Conservation (phyloP, 2,329 filamentous ascomycete species). For the Penicillium brevicompactum region DNA sequence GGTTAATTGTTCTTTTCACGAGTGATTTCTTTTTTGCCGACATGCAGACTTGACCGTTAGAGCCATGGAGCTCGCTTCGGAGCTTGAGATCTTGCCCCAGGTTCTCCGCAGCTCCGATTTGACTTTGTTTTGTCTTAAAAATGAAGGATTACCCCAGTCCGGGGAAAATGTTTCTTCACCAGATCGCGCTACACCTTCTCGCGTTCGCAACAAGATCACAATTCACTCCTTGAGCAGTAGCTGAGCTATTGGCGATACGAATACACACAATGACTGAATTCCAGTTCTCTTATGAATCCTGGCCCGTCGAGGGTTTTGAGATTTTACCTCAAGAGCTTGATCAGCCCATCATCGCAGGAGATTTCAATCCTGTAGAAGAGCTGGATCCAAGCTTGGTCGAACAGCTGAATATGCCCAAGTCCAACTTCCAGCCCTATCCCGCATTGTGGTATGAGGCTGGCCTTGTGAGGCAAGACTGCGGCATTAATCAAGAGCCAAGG, state of each 20-base stretch:
- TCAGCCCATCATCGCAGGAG: conserved; percentile 3
- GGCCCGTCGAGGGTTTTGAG: background rate
- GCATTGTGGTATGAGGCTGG: conserved; percentile 10
- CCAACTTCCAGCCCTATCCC: conserved; percentile 5
- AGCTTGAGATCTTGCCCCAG: background rate
- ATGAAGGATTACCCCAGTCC: conserved; percentile 5
- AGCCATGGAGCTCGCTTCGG: background rate
- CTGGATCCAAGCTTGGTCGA: background rate
- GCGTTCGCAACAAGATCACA: background rate
- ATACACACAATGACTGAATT: conserved; percentile 1
- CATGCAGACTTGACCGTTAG: background rate
- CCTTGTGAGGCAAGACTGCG: conserved; percentile 1
- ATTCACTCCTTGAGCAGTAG: background rate
- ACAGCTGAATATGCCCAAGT: background rate
- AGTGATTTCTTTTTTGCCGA: background rate
- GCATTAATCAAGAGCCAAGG: background rate
- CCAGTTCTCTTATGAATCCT: background rate
- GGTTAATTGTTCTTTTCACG: conserved; percentile 5
- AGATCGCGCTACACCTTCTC: background rate
- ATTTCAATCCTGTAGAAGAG: background rate
- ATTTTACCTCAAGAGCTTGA: background rate
- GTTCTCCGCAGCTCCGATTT: conserved; percentile 5
- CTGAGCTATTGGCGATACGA: background rate
- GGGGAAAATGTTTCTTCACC: background rate
- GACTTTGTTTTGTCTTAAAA: background rate